Base-by-base conservation (phyloP, 148 eudicot species). In the Pharnaceum exiguum region DNA sequence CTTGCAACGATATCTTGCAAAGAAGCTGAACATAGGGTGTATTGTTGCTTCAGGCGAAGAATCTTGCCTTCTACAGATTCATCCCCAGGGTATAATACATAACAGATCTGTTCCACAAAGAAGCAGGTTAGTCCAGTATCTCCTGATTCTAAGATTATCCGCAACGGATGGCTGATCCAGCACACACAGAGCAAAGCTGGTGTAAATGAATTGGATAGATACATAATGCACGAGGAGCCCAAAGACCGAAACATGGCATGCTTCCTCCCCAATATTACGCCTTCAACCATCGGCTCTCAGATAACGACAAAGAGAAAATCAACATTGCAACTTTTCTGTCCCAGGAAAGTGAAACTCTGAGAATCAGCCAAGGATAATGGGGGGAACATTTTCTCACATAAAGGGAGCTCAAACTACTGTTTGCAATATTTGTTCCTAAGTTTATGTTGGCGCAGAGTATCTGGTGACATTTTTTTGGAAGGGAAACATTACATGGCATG, bases 1-100 rank as follows among this genome's bases (percentile, higher is more conserved):
- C 76, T 69, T 50, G 85, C 59, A 51, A 86, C 67, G 19, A 86
- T 82, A 71, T 86, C 94, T 82, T 86, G 94, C 43, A 86, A 67
- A 73, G 94, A 86, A 58, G 94, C 94, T 15, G 94, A 86, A 60
- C 94, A 86, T 36, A 86, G 71, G 53, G 94, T 86, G 51, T 86
- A 86, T 42, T 86, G 94, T 73, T 86, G 94, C 71, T 86, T 86
- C 72, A 86, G 57, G 35, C 94, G 80, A 44, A 86, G 83, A 39
- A 51, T 75, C 75, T 86, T 86, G 57, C 94, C 94, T 57, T 82
- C 85, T 50, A 28, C 16, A 63, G 94, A 86, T 63, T 69, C 94
- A 65, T 86, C 94, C 59, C 94, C 94, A 36, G 94, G 94, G 76
- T 86, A 86, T 21, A 86, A 75, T 39, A 82, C 39, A 61, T 68